Percentiles rank a stretch among this genome's conserved stretches.
phyloP scores from a whole-genome alignment of 768 basidiomycete genomes.

The Leccinum sublutescens region DNA sequence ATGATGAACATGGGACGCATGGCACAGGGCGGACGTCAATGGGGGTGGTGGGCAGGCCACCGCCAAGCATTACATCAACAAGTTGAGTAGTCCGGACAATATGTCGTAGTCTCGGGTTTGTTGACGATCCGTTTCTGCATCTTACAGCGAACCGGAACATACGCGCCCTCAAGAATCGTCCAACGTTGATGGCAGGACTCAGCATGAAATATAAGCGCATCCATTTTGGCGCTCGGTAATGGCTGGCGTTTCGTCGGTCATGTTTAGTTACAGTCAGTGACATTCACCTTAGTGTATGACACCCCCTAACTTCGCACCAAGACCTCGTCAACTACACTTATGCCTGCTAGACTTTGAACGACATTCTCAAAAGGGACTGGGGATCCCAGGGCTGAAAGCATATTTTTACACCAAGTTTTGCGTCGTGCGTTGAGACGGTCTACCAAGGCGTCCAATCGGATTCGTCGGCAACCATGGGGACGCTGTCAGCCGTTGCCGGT shows the following conservation, averaged over 20 bases:
- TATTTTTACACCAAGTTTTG: not conserved
- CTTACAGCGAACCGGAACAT: slow-evolving; percentile 36
- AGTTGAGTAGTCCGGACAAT: slow-evolving; percentile 39
- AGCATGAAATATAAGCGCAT: slow-evolving; percentile 58
- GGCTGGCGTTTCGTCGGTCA: slow-evolving; percentile 63
- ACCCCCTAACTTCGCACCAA: slow-evolving; percentile 19
- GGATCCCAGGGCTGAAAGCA: slow-evolving; percentile 61
- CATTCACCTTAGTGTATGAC: not conserved
- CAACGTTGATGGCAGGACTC: slow-evolving; percentile 40
- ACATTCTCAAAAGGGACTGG: slow-evolving; percentile 62
- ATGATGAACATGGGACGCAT: slow-evolving; percentile 89
- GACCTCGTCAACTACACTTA: slow-evolving; percentile 58
- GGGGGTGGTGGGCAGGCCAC: slow-evolving; percentile 91
- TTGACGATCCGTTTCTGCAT: not conserved
- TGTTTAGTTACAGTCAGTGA: slow-evolving; percentile 57
- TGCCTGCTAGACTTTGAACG: slow-evolving; percentile 59
- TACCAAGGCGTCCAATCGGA: slow-evolving; percentile 52
- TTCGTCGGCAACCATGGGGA: slow-evolving; percentile 57
- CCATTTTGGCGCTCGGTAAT: slow-evolving; percentile 60
- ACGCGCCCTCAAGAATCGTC: slow-evolving; percentile 34
- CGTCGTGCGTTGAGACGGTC: not conserved
- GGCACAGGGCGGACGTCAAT: slow-evolving; percentile 81
- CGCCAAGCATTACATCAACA: slow-evolving; percentile 80
- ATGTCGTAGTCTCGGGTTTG: not conserved
- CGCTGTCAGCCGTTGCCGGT: slow-evolving; percentile 54